Conservation (phyloP, 1,139 yeast genomes). For the Taphrina wiesneri region DNA sequence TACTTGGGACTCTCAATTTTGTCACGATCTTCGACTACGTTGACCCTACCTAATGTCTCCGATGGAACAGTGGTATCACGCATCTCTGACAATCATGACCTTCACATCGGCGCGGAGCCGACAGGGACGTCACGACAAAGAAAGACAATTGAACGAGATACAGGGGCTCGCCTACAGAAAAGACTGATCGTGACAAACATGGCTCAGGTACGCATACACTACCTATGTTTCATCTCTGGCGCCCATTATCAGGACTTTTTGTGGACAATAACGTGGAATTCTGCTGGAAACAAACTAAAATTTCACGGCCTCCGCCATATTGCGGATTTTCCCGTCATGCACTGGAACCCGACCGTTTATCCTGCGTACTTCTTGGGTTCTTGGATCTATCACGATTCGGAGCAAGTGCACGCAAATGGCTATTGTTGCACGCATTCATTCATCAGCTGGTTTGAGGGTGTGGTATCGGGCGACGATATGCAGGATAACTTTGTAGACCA, state of each 20-base stretch:
- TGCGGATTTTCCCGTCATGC: neutral
- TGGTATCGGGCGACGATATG: neutral
- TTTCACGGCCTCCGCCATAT: neutral
- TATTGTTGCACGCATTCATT: neutral
- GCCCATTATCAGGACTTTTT: neutral
- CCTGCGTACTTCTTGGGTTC: neutral
- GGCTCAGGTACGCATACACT: neutral
- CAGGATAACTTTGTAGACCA: neutral
- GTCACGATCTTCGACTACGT: too few relatives aligned
- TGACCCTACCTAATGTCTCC: too few relatives aligned
- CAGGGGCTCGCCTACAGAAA: neutral
- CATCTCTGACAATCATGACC: too few relatives aligned
- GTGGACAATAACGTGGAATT: neutral
- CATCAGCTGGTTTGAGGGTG: neutral
- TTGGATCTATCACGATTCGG: neutral
- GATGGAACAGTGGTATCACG: too few relatives aligned
- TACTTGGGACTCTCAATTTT: too few relatives aligned
- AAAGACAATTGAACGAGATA: too few relatives aligned
- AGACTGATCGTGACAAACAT: neutral
- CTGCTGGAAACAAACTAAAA: neutral
- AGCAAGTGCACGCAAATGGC: neutral
- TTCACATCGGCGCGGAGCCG: too few relatives aligned
- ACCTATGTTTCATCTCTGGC: neutral
- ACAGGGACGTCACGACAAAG: too few relatives aligned
- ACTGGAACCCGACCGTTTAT: neutral